Conservation (phyloP, 495 filamentous ascomycete genomes). For the Hypoxylon intermedium region DNA sequence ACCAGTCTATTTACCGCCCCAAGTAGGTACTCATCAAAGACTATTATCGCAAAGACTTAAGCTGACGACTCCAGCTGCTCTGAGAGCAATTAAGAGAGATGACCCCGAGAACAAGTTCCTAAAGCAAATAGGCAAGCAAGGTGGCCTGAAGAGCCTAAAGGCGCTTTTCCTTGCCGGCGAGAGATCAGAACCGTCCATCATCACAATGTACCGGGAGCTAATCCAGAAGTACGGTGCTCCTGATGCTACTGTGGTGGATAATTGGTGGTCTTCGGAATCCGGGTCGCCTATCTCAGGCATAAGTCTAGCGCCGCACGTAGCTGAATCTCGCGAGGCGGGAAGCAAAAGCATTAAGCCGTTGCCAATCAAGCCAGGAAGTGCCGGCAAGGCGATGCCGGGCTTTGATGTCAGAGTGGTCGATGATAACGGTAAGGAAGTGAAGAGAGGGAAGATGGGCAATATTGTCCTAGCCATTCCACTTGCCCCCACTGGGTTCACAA, state of each 20-base stretch:
- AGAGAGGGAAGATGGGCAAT: slow-evolving; percentile 80
- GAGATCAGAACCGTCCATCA: slow-evolving; percentile 84
- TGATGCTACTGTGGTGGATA: slow-evolving; percentile 78
- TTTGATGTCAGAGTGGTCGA: slow-evolving; percentile 86
- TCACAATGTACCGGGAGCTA: slow-evolving; percentile 77
- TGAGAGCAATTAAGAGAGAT: slow-evolving; percentile 85
- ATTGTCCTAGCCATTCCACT: slow-evolving; percentile 84
- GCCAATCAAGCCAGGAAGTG: slow-evolving; percentile 79
- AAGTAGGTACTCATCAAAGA: slow-evolving; percentile 50
- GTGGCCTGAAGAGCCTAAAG: slow-evolving; percentile 70
- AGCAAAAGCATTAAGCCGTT: slow-evolving; percentile 40
- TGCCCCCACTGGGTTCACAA: slow-evolving; percentile 84
- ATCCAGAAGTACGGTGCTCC: slow-evolving; percentile 67
- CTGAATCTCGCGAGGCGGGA: slow-evolving; percentile 46
- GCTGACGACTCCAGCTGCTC: slow-evolving; percentile 55
- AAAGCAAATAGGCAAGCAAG: slow-evolving; percentile 63
- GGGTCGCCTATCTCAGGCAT: slow-evolving; percentile 89
- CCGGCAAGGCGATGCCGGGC: slow-evolving; percentile 87
- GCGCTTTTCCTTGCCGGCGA: slow-evolving; percentile 90
- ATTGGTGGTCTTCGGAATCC: slow-evolving; percentile 96
- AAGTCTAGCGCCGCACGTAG: slow-evolving; percentile 65
- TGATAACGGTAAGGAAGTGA: slow-evolving; percentile 74
- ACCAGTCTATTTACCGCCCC: slow-evolving; percentile 86
- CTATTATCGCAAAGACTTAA: not conserved
- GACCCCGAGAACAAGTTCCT: slow-evolving; percentile 77